Percentiles rank a stretch among this genome's conserved stretches.
These are phyloP conservation scores for Haplosporangium sp. DNA, from an alignment of 371 early-diverging fungal species.

Conservation along the genomic window DNA sequence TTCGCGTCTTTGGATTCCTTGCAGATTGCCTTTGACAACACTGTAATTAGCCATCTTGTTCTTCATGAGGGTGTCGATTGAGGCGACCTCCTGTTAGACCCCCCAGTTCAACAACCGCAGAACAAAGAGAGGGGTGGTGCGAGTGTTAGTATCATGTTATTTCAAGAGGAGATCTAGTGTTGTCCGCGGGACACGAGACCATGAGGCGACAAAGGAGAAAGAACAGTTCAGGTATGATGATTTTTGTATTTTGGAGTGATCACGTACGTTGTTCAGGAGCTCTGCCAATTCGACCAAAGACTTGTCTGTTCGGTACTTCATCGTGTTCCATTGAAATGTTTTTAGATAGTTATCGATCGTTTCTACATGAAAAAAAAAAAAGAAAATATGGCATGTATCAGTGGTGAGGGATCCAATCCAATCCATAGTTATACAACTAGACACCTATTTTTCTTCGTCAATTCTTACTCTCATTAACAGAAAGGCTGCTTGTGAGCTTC, in stretches of 20 bases:
- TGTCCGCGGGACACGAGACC: neutral
- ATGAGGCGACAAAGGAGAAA: neutral
- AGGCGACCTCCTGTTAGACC: constrained; percentile 77
- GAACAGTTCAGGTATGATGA: neutral
- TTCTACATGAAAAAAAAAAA: constrained; percentile 62
- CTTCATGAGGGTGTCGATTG: constrained; percentile 89
- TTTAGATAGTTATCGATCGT: constrained; percentile 84
- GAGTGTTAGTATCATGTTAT: neutral
- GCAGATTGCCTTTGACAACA: constrained; percentile 81
- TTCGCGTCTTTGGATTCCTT: constrained; percentile 83
- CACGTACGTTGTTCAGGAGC: constrained; percentile 62
- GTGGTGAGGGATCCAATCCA: neutral
- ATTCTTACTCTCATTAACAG: constrained; percentile 86
- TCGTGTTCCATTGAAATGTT: constrained; percentile 93
- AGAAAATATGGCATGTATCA: neutral
- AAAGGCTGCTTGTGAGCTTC: constrained; percentile 68
- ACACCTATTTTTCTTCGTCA: neutral
- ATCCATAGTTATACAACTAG: too few species aligned
- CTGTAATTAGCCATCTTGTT: constrained; percentile 86
- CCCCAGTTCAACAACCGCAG: neutral
- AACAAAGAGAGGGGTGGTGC: constrained; percentile 2
- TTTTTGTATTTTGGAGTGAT: neutral
- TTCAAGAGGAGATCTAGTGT: neutral
- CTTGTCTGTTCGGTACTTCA: constrained; percentile 95
- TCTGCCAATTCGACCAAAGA: constrained; percentile 87